These are phyloP conservation scores for Verticillium longisporum DNA, from an alignment of 2,329 filamentous ascomycete genomes.

Conservation along the genomic window DNA sequence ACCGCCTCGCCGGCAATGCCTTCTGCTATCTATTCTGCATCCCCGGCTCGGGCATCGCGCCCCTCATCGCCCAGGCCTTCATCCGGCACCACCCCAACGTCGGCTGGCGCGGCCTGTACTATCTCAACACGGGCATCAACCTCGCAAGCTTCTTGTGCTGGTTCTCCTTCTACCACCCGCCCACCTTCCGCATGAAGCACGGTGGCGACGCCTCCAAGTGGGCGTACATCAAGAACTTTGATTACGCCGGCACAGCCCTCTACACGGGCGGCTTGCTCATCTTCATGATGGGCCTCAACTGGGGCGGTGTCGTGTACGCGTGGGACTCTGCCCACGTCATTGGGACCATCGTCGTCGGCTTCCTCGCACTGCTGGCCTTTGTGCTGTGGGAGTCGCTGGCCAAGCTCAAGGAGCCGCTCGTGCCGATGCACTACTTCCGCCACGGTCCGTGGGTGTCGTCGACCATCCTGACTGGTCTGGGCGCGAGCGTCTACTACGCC, in stretches of 20 bases:
- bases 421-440: slow-evolving; percentile 26
- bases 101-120: slow-evolving; percentile 22
- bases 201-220: slow-evolving; percentile 15
- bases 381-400: slow-evolving; percentile 18
- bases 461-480: slow-evolving; percentile 23
- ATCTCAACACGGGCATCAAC: slow-evolving; percentile 21
- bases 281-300: slow-evolving; percentile 22
- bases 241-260: slow-evolving; percentile 22
- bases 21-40: slow-evolving; percentile 24
- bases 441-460: slow-evolving; percentile 23
- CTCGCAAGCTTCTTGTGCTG: slow-evolving; percentile 18
- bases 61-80: slow-evolving; percentile 19
- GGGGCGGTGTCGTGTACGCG: slow-evolving; percentile 22
- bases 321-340: slow-evolving; percentile 24
- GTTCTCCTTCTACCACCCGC: slow-evolving; percentile 25
- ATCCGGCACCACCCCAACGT: slow-evolving; percentile 15
- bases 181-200: slow-evolving; percentile 22
- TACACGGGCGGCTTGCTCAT: slow-evolving; percentile 21
- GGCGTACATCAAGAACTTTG: slow-evolving; percentile 20
- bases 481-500: slow-evolving; percentile 29
- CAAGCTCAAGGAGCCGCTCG: slow-evolving; percentile 24
- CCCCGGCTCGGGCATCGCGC: slow-evolving; percentile 20
- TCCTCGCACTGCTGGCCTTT: slow-evolving; percentile 15
- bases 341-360: slow-evolving; percentile 19
- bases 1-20: slow-evolving; percentile 22